Evolutionary conservation across 2,329 filamentous ascomycete genomes (phyloP).

Genomic region (Clarireedia paspali): DNA sequence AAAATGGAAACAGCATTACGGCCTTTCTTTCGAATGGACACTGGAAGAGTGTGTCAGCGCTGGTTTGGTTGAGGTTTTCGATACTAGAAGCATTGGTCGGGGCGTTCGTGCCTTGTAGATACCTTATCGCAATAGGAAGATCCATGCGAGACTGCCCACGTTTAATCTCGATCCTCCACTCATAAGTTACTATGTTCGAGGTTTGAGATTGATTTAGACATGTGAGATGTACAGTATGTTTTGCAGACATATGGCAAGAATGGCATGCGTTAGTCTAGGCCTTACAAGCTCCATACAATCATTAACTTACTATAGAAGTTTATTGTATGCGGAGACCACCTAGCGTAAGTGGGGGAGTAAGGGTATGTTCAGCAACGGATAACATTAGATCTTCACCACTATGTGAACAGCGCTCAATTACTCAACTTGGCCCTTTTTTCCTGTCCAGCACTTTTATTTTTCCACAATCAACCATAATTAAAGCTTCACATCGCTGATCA

Average conservation of each 20-base stretch:
- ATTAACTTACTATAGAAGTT: not conserved
- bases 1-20: slow-evolving; percentile 65
- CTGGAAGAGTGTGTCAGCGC: slow-evolving; percentile 63
- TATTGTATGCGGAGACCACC: slow-evolving; percentile 3
- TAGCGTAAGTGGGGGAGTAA: slow-evolving; percentile 1
- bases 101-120: slow-evolving; percentile 43
- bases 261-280: too few relatives aligned
- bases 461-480: too few relatives aligned
- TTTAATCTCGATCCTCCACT: not conserved
- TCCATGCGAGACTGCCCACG: not conserved
- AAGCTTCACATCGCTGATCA: too few relatives aligned
- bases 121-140: not conserved
- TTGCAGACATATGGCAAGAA: too few relatives aligned
- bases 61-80: slow-evolving; percentile 65
- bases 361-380: slow-evolving; percentile 2
- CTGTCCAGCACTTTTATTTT: not conserved
- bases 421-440: not conserved
- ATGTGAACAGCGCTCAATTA: slow-evolving; percentile 7
- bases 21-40: slow-evolving; percentile 63
- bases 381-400: not conserved
- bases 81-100: slow-evolving; percentile 65
- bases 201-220: not conserved
- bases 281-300: slow-evolving; percentile 5
- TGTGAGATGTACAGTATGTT: too few relatives aligned
- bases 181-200: not conserved